These are phyloP conservation scores for Papiliotrema laurentii DNA, from an alignment of 1,284 basidiomycete species.

Conservation along the genomic window DNA sequence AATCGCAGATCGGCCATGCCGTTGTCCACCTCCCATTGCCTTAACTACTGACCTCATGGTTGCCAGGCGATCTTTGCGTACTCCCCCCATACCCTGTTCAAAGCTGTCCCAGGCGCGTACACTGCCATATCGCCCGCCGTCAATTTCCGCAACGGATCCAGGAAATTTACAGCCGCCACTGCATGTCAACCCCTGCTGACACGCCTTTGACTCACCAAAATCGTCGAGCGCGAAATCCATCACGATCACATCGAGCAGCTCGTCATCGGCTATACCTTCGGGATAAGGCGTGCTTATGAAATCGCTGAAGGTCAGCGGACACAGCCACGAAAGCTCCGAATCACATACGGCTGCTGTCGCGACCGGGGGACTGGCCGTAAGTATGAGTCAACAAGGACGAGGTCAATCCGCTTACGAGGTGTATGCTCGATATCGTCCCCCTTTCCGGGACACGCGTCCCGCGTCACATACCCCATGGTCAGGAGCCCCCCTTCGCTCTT, in stretches of 20 bases:
- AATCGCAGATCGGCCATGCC: too few relatives aligned
- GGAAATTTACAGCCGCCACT: slow-evolving; percentile 38
- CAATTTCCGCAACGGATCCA: slow-evolving; percentile 31
- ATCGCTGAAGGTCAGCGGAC: slow-evolving; percentile 21
- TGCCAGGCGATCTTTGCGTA: slow-evolving; percentile 39
- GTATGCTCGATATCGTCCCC: slow-evolving; percentile 48
- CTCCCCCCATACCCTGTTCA: slow-evolving; percentile 41
- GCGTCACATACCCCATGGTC: slow-evolving; percentile 44
- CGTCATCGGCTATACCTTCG: slow-evolving; percentile 25
- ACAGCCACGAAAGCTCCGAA: neutral
- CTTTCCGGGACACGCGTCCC: slow-evolving; percentile 35
- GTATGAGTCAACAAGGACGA: neutral
- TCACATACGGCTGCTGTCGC: slow-evolving; percentile 23
- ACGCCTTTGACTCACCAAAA: slow-evolving; percentile 30
- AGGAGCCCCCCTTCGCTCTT: slow-evolving; percentile 11
- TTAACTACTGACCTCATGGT: too few relatives aligned
- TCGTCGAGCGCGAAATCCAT: slow-evolving; percentile 48
- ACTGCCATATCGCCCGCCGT: slow-evolving; percentile 29
- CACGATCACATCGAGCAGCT: slow-evolving; percentile 39
- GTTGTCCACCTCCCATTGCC: too few relatives aligned
- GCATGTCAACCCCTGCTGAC: neutral
- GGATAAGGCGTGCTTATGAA: slow-evolving; percentile 40
- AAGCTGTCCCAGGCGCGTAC: slow-evolving; percentile 35
- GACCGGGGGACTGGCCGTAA: slow-evolving; percentile 10
- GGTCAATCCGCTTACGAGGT: slow-evolving; percentile 29